Evolutionary conservation across 2,329 filamentous ascomycete species (phyloP), one percentile per base, ranked within the genome.

Genomic region (Alternaria arbusti): DNA sequence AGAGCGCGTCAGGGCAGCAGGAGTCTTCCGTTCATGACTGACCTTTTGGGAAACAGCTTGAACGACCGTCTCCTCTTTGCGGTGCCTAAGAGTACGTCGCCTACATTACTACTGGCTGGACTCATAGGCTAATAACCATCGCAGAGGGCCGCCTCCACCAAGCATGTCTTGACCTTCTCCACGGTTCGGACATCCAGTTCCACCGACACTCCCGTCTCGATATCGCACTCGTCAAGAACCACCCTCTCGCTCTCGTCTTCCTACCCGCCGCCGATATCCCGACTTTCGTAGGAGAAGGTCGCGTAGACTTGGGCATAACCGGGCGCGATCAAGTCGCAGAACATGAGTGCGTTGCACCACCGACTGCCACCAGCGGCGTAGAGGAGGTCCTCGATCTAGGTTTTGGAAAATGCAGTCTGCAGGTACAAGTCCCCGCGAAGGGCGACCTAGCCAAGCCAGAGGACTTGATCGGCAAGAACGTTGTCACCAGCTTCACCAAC

Each of bases 161-260:
- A 82, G 89, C 93, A 62, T 89, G 92, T 58, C 88, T 99, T 54
- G 94, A 98, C 80, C 90, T 99, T 55, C 91, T 99, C 58, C 87
- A 94, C 77, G 96, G 96, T 70, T 93, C 92, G 74, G 96, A 99
- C 81, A 95, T 99, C 74, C 94, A 99, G 81, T 99, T 99, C 85
- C 90, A 92, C 80, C 91, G 96, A 77, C 94, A 97, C 85, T 94
- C 91, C 80, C 91, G 96, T 63, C 92, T 98, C 74, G 96, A 99
- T 81, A 97, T 99, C 77, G 96, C 96, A 15, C 90, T 99, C 25
- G 96, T 98, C 78, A 97, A 97, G 86, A 99, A 99, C 83, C 89
- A 96, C 26, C 93, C 92, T 36, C 93, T 99, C 74, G 96, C 96
- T 15, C 91, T 99, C 64, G 90, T 99, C 78, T 99, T 99, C 85